phyloP scores from a whole-genome alignment of 2,329 filamentous ascomycete genomes.

The Verruconis gallopava region DNA sequence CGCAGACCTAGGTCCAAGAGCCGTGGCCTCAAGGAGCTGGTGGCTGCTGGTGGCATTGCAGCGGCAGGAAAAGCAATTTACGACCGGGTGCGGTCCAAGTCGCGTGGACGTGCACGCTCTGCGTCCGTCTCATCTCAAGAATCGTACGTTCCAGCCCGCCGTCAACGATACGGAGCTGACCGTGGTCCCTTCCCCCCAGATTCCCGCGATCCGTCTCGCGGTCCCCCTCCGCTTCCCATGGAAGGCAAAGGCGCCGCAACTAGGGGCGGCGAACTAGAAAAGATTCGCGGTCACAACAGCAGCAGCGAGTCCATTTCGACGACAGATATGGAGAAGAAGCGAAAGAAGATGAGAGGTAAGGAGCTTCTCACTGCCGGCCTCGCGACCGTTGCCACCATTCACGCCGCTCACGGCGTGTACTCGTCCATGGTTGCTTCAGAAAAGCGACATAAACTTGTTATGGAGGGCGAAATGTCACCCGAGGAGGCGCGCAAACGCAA shows the following conservation, averaged over 20 bases:
- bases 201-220: constrained; percentile 21
- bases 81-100: constrained; percentile 42
- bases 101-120: constrained; percentile 33
- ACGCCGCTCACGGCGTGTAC: constrained; percentile 54
- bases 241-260: constrained; percentile 24
- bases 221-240: constrained; percentile 29
- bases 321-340: constrained; percentile 48
- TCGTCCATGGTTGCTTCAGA: constrained; percentile 51
- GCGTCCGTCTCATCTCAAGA: constrained; percentile 33
- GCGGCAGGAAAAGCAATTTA: constrained; percentile 39
- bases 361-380: constrained; percentile 53
- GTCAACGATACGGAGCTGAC: constrained; percentile 26
- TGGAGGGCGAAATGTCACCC: constrained; percentile 48
- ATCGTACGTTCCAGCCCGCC: constrained; percentile 38
- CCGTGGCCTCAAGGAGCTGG: constrained; percentile 30
- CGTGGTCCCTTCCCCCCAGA: constrained; percentile 19
- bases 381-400: constrained; percentile 55
- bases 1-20: constrained; percentile 11
- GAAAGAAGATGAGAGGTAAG: constrained; percentile 53
- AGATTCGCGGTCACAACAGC: constrained; percentile 9
- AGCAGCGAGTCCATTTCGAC: constrained; percentile 43
- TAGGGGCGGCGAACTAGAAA: constrained; percentile 16
- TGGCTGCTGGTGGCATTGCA: constrained; percentile 35
- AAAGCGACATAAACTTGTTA: constrained; percentile 44
- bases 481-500: constrained; percentile 51